A percentile compares a stretch with the other conserved stretches of the same genome.
phyloP scores from a whole-genome alignment of 371 early-diverging fungal genomes.

The Nematocida homosporus region DNA sequence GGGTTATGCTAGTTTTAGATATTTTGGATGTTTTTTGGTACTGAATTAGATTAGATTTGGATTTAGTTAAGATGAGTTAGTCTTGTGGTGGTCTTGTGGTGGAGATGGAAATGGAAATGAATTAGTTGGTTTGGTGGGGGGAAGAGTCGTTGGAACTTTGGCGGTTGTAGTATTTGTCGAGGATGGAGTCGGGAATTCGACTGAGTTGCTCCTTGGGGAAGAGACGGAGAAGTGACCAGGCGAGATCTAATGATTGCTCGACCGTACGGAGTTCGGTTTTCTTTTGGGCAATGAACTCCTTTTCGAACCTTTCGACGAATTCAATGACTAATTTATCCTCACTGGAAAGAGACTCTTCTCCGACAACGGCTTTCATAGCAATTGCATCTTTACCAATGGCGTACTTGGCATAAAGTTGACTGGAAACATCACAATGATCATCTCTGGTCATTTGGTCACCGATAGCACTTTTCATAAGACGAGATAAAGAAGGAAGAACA shows the following conservation, averaged over 20 bases:
- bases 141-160: too few relatives aligned
- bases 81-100: too few relatives aligned
- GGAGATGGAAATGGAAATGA: too few relatives aligned
- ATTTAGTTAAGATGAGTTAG: too few relatives aligned
- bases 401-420: slow-evolving; percentile 99
- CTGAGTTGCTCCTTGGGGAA: slow-evolving; percentile 99
- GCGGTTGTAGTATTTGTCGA: slow-evolving; percentile 79
- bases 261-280: slow-evolving; percentile 88
- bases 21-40: too few relatives aligned
- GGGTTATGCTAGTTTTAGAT: too few relatives aligned
- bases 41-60: too few relatives aligned
- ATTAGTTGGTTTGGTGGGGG: too few relatives aligned
- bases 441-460: slow-evolving; percentile 96
- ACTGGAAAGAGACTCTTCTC: slow-evolving; percentile 94
- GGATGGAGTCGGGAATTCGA: slow-evolving; percentile 90
- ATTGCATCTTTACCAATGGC: slow-evolving; percentile 99
- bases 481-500: slow-evolving; percentile 93
- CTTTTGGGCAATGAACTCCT: slow-evolving; percentile 90
- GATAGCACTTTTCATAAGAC: slow-evolving; percentile 99
- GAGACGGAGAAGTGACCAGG: slow-evolving; percentile 94
- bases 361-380: slow-evolving; percentile 99
- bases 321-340: slow-evolving; percentile 96
- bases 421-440: slow-evolving; percentile 99
- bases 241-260: slow-evolving; percentile 89
- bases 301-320: slow-evolving; percentile 97